phyloP scores from a whole-genome alignment of 2,329 filamentous ascomycete genomes.

The Penicillium expansum region DNA sequence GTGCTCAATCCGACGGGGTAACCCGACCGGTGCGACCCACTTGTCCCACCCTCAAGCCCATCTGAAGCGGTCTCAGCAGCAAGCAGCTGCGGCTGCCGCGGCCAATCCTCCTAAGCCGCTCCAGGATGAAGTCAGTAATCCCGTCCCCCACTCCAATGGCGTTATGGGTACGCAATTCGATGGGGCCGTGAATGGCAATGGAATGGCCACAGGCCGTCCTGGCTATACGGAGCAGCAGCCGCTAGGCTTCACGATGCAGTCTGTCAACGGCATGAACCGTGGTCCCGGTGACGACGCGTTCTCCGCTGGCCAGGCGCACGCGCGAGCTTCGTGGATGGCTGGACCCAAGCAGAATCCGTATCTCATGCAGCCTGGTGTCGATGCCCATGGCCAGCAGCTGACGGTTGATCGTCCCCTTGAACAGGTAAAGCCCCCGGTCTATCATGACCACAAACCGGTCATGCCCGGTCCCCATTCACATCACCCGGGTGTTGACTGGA shows the following conservation, averaged over 20 bases:
- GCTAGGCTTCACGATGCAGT: slow-evolving; percentile 43
- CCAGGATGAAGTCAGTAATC: slow-evolving; percentile 47
- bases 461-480: slow-evolving; percentile 63
- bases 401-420: slow-evolving; percentile 46
- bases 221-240: slow-evolving; percentile 43
- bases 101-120: slow-evolving; percentile 42
- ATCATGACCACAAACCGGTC: slow-evolving; percentile 45
- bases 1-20: slow-evolving; percentile 93
- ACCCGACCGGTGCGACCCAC: slow-evolving; percentile 92
- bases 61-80: slow-evolving; percentile 65
- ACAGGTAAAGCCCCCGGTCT: slow-evolving; percentile 42
- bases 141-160: slow-evolving; percentile 44
- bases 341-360: slow-evolving; percentile 47
- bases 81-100: slow-evolving; percentile 33
- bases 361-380: slow-evolving; percentile 42
- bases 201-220: slow-evolving; percentile 39
- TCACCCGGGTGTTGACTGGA: slow-evolving; percentile 67
- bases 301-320: slow-evolving; percentile 38
- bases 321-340: slow-evolving; percentile 44
- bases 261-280: slow-evolving; percentile 44
- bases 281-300: slow-evolving; percentile 38
- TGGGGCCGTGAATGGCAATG: slow-evolving; percentile 44
- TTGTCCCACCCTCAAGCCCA: slow-evolving; percentile 89
- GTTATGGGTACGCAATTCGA: slow-evolving; percentile 44
- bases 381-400: slow-evolving; percentile 42